Percentiles rank a stretch among this genome's conserved stretches.
These are phyloP conservation scores for Cinnamomum micranthum DNA, from an alignment of 164 flowering plant species.

Conservation along the genomic window DNA sequence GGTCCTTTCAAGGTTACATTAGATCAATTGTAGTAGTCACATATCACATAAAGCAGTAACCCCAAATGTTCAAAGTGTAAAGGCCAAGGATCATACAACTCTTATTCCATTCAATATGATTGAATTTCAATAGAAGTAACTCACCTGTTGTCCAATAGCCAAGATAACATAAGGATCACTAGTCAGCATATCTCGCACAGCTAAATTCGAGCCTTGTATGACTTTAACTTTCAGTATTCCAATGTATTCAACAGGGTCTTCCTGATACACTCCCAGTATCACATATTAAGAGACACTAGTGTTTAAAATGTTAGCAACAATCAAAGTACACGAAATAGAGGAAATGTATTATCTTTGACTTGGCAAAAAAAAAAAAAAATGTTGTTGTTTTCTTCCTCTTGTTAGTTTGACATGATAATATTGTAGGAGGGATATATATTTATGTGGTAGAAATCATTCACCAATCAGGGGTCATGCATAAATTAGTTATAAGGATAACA, in stretches of 20 bases:
- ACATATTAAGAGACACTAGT: neutral
- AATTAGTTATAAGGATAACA: neutral
- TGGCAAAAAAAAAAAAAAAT: neutral
- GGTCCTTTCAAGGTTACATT: neutral
- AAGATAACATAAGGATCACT: slow-evolving; percentile 92
- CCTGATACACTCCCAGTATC: slow-evolving; percentile 36
- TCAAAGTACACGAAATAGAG: neutral
- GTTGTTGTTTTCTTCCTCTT: neutral
- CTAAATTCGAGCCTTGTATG: slow-evolving; percentile 72
- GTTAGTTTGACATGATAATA: too few relatives aligned
- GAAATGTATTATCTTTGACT: neutral
- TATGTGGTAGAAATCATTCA: neutral
- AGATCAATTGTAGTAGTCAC: neutral
- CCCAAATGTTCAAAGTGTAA: neutral
- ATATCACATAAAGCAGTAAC: neutral
- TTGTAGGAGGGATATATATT: neutral
- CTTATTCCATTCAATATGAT: neutral
- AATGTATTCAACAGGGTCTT: slow-evolving; percentile 85
- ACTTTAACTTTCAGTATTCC: slow-evolving; percentile 88
- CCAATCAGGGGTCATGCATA: too few relatives aligned
- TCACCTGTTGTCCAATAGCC: slow-evolving; percentile 76
- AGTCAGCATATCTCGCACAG: slow-evolving; percentile 86
- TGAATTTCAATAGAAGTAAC: neutral
- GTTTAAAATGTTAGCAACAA: neutral
- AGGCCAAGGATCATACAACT: neutral